Base-by-base conservation (phyloP, 1,284 basidiomycete species). In the Flammula alnicola region DNA sequence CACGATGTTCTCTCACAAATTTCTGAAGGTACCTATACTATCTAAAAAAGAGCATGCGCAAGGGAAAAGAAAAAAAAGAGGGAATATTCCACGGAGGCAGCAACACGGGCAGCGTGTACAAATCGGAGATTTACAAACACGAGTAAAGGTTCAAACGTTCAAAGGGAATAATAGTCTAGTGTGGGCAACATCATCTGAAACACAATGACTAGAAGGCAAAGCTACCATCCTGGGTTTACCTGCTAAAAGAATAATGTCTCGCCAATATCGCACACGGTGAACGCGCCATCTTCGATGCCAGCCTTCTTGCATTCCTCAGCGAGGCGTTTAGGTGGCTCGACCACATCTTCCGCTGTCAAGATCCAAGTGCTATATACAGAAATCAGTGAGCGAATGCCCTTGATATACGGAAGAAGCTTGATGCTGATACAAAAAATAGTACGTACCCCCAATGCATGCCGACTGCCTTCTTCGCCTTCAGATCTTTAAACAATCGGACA, bases 371-470 rank as follows among this genome's bases (percentile, higher is more conserved):
- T 66, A 36, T 2, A 14, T 25, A 22, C 3, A 17, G 7, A 16
- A 22, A 44, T 25, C 11, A 40, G 37, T 30, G n/a, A 14, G 8
- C 27, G 7, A 30, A 8, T 30, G 8, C 7, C 7, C 17, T 10
- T 29, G 12, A 30, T 11, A 38, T 16, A 25, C 20, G n/a, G 27
- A 8, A 23, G 45, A 44, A 27, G 20, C 12, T 47, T 23, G 17
- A 39, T 11, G 9, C 26, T 19, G 14, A 44, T 14, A 44, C 23
- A 9, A 5, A 16, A 10, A 20, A 33, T 12, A 7, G n/a, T 4
- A 58, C 59, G 22, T 50, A 70, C 65, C 83, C 84, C 85, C 85
- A 88, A 64, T 88, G 86, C 75, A 88, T 88, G 2, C 79, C 84
- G 3, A 88, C 56, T 0, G 79, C 85, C 57, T 74, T 77, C 65